Percentiles rank a stretch among this genome's conserved stretches.
These are phyloP conservation scores for Amanita inopinata DNA, from an alignment of 768 basidiomycete genomes.

Conservation along the genomic window DNA sequence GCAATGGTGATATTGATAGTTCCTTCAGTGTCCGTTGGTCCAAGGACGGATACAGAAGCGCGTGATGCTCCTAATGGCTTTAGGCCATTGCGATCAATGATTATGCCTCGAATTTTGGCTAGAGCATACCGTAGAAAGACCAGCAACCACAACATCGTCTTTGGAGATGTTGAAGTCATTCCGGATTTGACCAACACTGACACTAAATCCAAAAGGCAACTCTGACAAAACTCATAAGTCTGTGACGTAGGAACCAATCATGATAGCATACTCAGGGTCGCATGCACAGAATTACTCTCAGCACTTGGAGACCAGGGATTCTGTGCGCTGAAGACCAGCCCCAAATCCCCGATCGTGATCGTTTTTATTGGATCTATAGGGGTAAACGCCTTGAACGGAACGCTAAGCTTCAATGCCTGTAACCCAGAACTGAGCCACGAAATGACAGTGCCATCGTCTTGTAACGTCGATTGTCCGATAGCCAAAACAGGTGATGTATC, in stretches of 20 bases:
- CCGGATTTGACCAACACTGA: conserved; percentile 49
- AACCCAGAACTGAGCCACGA: conserved; percentile 63
- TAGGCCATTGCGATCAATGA: background rate
- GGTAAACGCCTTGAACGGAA: conserved; percentile 44
- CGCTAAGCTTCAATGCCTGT: conserved; percentile 42
- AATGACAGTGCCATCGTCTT: conserved; percentile 43
- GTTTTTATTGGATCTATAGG: conserved; percentile 54
- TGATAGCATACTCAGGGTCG: conserved; percentile 37
- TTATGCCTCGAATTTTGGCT: too few species aligned
- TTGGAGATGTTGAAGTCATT: conserved; percentile 56
- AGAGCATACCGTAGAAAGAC: conserved; percentile 44
- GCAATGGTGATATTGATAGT: conserved; percentile 54
- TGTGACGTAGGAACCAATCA: background rate
- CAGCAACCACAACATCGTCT: conserved; percentile 42
- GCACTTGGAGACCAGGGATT: conserved; percentile 50
- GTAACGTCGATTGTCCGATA: conserved; percentile 46
- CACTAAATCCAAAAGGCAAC: conserved; percentile 61
- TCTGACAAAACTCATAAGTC: conserved; percentile 24
- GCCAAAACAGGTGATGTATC: conserved; percentile 49
- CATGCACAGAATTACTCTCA: conserved; percentile 49
- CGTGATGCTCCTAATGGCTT: conserved; percentile 56
- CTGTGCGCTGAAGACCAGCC: conserved; percentile 42
- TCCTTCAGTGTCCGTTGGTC: conserved; percentile 47
- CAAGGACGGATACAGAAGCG: conserved; percentile 45
- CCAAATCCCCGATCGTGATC: conserved; percentile 55